Percentiles rank a stretch among this genome's conserved stretches.
Evolutionary conservation across 768 basidiomycete species (phyloP).

Genomic region (Kwoniella newhampshirensis): DNA sequence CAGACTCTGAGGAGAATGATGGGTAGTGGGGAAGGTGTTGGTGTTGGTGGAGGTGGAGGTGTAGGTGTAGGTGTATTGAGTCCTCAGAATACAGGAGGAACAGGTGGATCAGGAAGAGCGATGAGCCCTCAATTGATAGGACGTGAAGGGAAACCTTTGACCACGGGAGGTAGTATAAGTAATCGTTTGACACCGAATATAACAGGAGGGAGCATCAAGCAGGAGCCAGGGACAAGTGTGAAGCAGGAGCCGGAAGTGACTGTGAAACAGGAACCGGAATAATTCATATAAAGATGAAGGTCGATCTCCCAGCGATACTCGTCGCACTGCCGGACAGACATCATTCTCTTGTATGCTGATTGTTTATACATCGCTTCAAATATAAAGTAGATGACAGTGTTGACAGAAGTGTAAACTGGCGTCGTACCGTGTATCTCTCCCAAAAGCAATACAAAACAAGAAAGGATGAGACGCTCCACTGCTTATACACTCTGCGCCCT

Average conservation of each 20-base stretch:
- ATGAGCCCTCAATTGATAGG: conserved; percentile 15
- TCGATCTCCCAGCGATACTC: too few relatives aligned
- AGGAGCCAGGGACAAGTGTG: conserved; percentile 26
- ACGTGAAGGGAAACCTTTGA: too few relatives aligned
- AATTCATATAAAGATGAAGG: too few relatives aligned
- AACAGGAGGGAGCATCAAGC: conserved; percentile 11
- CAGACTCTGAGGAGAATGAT: conserved; percentile 89
- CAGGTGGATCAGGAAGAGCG: not conserved
- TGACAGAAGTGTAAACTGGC: too few relatives aligned
- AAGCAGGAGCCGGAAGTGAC: not conserved
- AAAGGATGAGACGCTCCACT: too few relatives aligned
- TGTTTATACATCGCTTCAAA: too few relatives aligned
- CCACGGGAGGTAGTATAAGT: not conserved
- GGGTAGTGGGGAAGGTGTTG: conserved; percentile 7
- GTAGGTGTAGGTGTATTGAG: conserved; percentile 14
- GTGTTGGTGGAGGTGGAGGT: not conserved
- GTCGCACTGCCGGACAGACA: too few relatives aligned
- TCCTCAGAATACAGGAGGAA: conserved; percentile 28
- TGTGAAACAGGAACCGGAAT: not conserved
- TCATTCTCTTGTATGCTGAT: too few relatives aligned
- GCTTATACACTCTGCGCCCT: too few relatives aligned
- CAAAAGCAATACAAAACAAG: too few relatives aligned
- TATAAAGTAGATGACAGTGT: too few relatives aligned
- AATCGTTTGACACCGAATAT: conserved; percentile 25
- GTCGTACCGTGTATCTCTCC: too few relatives aligned